phyloP scores from a whole-genome alignment of 2,329 filamentous ascomycete species.

The Colletotrichum liaoningense region DNA sequence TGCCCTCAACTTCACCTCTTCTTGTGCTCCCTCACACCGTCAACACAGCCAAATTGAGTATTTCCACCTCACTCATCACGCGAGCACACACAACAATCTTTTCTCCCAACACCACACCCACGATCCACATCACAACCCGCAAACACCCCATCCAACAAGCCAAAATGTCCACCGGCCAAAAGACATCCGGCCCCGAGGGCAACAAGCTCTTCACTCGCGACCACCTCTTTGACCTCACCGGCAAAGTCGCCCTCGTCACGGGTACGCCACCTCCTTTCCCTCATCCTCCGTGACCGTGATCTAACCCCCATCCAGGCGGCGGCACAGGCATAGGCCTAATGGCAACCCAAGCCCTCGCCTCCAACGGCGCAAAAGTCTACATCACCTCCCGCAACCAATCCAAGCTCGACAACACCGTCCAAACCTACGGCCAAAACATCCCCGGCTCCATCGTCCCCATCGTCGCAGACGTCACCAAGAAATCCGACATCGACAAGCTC shows the following conservation, averaged over 20 bases:
- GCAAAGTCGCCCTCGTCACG: slow-evolving; percentile 58
- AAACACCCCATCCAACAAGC: neutral
- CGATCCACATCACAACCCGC: neutral
- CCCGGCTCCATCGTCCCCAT: slow-evolving; percentile 70
- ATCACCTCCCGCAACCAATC: slow-evolving; percentile 74
- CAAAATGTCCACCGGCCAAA: slow-evolving; percentile 31
- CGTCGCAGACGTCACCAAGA: slow-evolving; percentile 71
- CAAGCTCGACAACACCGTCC: slow-evolving; percentile 69
- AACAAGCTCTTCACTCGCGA: slow-evolving; percentile 47
- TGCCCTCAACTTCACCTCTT: neutral
- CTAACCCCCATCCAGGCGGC: slow-evolving; percentile 48
- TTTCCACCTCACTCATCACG: neutral
- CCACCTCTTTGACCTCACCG: slow-evolving; percentile 54
- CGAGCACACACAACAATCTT: neutral
- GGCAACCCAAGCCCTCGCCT: slow-evolving; percentile 74
- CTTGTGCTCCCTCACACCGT: neutral
- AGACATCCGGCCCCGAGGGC: slow-evolving; percentile 38
- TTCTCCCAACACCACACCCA: neutral
- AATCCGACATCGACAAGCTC: slow-evolving; percentile 68
- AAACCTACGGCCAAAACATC: slow-evolving; percentile 65
- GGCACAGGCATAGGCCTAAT: slow-evolving; percentile 76
- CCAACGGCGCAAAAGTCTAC: slow-evolving; percentile 77
- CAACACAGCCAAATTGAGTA: neutral
- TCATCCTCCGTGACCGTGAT: neutral
- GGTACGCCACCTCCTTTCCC: slow-evolving; percentile 42